These are phyloP conservation scores for Aegilops sharonensis DNA, from an alignment of 176 grass and related monocot genomes.

Conservation along the genomic window DNA sequence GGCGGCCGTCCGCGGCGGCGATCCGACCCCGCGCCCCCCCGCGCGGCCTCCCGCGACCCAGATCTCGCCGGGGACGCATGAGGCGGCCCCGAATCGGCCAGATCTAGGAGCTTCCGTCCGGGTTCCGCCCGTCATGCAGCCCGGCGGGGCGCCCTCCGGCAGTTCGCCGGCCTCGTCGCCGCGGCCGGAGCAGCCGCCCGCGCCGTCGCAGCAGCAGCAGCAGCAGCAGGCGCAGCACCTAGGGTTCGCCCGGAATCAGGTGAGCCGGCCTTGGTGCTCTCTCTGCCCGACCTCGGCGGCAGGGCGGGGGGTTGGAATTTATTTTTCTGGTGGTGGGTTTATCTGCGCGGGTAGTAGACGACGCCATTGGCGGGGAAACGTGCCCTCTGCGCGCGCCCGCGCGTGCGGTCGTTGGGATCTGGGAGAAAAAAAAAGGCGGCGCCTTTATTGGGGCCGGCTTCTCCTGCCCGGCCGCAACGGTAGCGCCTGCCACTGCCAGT, in stretches of 20 bases:
- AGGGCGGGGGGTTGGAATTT: slow-evolving; percentile 34
- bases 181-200: slow-evolving; percentile 13
- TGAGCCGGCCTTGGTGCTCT: background rate
- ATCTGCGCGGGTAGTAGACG: background rate
- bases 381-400: background rate
- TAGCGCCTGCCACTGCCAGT: background rate
- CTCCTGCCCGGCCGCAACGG: slow-evolving; percentile 30
- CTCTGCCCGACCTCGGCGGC: background rate
- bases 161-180: slow-evolving; percentile 54
- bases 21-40: background rate
- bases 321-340: background rate
- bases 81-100: background rate
- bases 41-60: background rate
- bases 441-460: slow-evolving; percentile 26
- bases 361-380: slow-evolving; percentile 44
- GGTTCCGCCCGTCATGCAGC: slow-evolving; percentile 30
- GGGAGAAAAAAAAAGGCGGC: slow-evolving; percentile 36
- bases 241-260: slow-evolving; percentile 54
- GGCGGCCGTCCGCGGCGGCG: background rate
- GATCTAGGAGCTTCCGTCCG: background rate
- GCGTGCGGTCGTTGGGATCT: slow-evolving; percentile 47
- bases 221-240: slow-evolving; percentile 42
- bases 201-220: slow-evolving; percentile 2
- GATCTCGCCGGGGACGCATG: background rate
- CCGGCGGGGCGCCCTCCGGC: slow-evolving; percentile 33